Base-by-base conservation (phyloP, 768 basidiomycete genomes). In the Suillus sp. region DNA sequence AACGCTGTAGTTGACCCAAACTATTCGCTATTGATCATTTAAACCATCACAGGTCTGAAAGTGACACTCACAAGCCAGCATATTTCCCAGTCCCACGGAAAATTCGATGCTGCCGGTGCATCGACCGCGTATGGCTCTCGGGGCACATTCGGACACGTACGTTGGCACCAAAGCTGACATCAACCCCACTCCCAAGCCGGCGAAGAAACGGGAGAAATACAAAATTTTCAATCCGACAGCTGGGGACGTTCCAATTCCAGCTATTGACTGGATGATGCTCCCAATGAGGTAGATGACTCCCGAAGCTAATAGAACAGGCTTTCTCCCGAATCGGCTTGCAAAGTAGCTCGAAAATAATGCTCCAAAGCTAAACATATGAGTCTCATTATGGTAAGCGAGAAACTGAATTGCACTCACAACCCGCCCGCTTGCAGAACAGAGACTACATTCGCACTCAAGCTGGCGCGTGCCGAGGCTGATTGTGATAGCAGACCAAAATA, bases 101-200 rank as follows among this genome's bases (percentile, higher is more conserved):
- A 78, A 61, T 57, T 78, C 75, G 25, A 72, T 71, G 54, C 70
- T 67, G 4, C 74, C 77, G 0, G 76, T 76, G 59, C 78, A 78
- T 3, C 78, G 75, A 6, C 78, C 78, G 43, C 79, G 74, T 38
- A 80, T 78, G 20, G 71, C 48, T 59, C 70, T 69, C 10, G 79
- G 79, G 3, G 75, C 73, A 60, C 72, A 78, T 68, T 80, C 78
- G 3, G 78, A 74, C 3, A 78, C 72, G 30, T 79, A 79, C 0
- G 75, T 71, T 1, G 79, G 78, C 25, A 77, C 74, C 25, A 79
- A 54, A 0, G 75, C 76, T 2, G 73, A 68, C 66, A 77, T 71
- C 40, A 78, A 48, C 27, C 82, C 80, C 7, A 83, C 75, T 2
- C 84, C 84, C 38, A 84, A 70, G 20, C 84, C 86, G 7, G 78